These are phyloP conservation scores for Plasmodium gaboni DNA, from an alignment of 169 alveolate species.

Conservation along the genomic window DNA sequence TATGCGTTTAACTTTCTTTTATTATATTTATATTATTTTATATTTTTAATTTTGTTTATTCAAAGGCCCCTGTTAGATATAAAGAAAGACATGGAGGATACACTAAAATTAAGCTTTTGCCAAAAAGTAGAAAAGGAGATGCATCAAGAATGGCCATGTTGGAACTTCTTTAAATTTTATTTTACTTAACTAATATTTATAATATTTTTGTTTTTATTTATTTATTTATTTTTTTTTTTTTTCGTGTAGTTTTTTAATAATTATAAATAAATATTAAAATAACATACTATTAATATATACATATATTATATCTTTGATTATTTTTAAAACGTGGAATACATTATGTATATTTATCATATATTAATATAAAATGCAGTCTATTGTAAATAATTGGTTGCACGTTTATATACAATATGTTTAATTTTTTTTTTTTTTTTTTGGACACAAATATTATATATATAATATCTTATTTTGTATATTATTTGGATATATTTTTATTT, in stretches of 20 bases:
- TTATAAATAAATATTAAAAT: neutral
- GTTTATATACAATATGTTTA: too few species aligned
- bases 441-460: neutral
- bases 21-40: constrained; percentile 5
- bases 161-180: constrained; percentile 76
- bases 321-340: too few species aligned
- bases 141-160: constrained; percentile 79
- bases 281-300: too few species aligned
- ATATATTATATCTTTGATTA: too few species aligned
- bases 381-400: too few species aligned
- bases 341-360: too few species aligned
- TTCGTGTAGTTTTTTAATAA: neutral
- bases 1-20: neutral
- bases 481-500: neutral
- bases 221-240: constrained; percentile 20
- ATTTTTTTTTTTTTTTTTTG: neutral
- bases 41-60: constrained; percentile 7
- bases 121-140: constrained; percentile 80
- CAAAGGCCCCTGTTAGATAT: constrained; percentile 78
- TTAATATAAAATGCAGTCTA: too few species aligned
- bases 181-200: neutral
- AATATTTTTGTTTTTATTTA: constrained; percentile 2
- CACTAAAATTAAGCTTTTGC: constrained; percentile 81
- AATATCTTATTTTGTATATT: too few species aligned
- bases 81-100: constrained; percentile 87